A percentile compares a stretch with the other conserved stretches of the same genome.
phyloP scores from a whole-genome alignment of 768 basidiomycete genomes.

The Leccinum rimulosum region DNA sequence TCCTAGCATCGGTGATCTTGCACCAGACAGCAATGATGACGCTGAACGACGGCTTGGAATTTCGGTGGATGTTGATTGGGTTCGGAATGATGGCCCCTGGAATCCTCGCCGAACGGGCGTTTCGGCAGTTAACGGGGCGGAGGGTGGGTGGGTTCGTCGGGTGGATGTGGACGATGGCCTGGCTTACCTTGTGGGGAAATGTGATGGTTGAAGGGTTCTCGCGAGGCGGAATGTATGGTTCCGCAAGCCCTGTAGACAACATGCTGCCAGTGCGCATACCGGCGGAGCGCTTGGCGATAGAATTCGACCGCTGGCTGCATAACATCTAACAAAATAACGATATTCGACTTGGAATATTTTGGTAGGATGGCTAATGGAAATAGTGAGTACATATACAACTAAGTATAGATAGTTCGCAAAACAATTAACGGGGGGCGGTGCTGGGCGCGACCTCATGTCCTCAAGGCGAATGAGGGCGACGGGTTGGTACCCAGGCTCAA shows the following conservation, averaged over 20 bases:
- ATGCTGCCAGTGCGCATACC: conserved; percentile 4
- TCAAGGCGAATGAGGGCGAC: too few relatives aligned
- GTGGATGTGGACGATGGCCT: conserved; percentile 35
- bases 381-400: background rate
- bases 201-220: conserved; percentile 24
- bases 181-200: conserved; percentile 25
- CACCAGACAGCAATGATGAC: conserved; percentile 54
- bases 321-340: background rate
- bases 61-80: conserved; percentile 41
- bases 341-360: background rate
- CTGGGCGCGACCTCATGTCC: too few relatives aligned
- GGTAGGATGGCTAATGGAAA: background rate
- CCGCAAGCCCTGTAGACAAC: conserved; percentile 5
- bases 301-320: conserved; percentile 17
- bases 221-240: conserved; percentile 11
- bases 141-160: conserved; percentile 31
- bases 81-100: conserved; percentile 58
- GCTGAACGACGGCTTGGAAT: conserved; percentile 45
- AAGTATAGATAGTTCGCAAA: too few relatives aligned
- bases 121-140: conserved; percentile 20
- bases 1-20: conserved; percentile 53
- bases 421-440: too few relatives aligned
- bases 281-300: conserved; percentile 10
- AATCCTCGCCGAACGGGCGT: conserved; percentile 42
- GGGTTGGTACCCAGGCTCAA: too few relatives aligned